Evolutionary conservation across 2,329 filamentous ascomycete species (phyloP).

Genomic region (Alternaria arborescens): DNA sequence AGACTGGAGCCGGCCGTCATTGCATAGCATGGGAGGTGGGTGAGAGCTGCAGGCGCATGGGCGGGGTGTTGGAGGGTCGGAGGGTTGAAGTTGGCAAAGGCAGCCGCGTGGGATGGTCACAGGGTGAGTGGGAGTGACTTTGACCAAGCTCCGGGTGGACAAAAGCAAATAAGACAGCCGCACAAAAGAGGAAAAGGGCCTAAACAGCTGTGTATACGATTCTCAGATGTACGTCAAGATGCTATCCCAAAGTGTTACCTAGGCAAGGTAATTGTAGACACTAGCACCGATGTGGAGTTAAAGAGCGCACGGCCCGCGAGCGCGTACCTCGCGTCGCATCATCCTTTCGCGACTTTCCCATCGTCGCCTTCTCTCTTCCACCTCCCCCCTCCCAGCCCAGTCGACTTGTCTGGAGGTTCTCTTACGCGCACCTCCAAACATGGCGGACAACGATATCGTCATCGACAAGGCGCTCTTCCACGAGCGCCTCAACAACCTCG

Average conservation of each 20-base stretch:
- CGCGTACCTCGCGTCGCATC: slow-evolving; percentile 35
- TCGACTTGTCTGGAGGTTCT: slow-evolving; percentile 27
- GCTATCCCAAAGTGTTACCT: neutral
- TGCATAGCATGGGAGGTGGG: slow-evolving; percentile 39
- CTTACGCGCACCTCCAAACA: slow-evolving; percentile 49
- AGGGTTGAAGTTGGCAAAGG: slow-evolving; percentile 5
- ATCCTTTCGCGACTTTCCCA: slow-evolving; percentile 36
- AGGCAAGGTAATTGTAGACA: neutral
- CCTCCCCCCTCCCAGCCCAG: slow-evolving; percentile 20
- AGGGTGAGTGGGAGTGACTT: slow-evolving; percentile 4
- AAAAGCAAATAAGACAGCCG: neutral
- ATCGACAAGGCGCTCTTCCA: slow-evolving; percentile 96
- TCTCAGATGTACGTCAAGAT: neutral
- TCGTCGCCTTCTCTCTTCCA: slow-evolving; percentile 23
- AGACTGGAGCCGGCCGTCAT: slow-evolving; percentile 50
- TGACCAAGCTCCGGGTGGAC: neutral
- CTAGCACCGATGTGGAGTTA: slow-evolving; percentile 13
- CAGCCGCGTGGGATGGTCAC: slow-evolving; percentile 25
- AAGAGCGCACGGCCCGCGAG: slow-evolving; percentile 20
- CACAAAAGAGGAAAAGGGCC: neutral
- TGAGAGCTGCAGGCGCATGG: slow-evolving; percentile 28
- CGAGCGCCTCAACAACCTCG: slow-evolving; percentile 86
- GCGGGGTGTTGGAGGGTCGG: slow-evolving; percentile 2
- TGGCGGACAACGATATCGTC: slow-evolving; percentile 75
- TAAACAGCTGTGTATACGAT: neutral